Conservation (phyloP, 768 basidiomycete species). For the Albatrellus ellisii region DNA sequence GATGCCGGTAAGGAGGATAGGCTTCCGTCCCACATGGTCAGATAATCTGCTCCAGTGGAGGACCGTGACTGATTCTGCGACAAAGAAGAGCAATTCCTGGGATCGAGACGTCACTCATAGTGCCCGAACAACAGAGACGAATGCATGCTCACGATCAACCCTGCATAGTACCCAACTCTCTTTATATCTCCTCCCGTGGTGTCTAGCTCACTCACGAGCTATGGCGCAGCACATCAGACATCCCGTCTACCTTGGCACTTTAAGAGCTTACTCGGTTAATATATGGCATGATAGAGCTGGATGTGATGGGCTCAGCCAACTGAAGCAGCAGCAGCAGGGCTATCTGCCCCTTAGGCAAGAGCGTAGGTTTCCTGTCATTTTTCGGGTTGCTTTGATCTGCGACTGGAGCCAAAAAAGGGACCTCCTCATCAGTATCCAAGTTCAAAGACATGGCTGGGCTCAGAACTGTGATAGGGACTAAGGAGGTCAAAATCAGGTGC, state of each 20-base stretch:
- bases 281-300: constrained; percentile 35
- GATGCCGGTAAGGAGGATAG: constrained; percentile 29
- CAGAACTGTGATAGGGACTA: too few species aligned
- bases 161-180: constrained; percentile 36
- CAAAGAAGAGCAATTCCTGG: constrained; percentile 35
- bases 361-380: constrained; percentile 18
- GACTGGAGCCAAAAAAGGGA: neutral
- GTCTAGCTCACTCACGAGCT: constrained; percentile 31
- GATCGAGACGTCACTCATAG: neutral
- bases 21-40: constrained; percentile 35
- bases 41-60: constrained; percentile 37
- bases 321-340: constrained; percentile 28
- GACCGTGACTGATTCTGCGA: constrained; percentile 30
- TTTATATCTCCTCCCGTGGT: constrained; percentile 30
- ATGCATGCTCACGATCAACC: constrained; percentile 29
- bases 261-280: constrained; percentile 28
- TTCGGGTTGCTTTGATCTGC: neutral
- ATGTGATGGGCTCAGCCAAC: constrained; percentile 34
- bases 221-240: neutral
- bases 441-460: too few species aligned
- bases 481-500: too few species aligned
- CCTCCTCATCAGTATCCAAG: constrained; percentile 3
- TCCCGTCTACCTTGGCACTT: neutral
- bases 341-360: constrained; percentile 33
- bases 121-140: neutral